Evolutionary conservation across 23 red algal species (phyloP), one percentile per base, ranked within the genome.

Genomic region (Gracilaria domingensis): DNA sequence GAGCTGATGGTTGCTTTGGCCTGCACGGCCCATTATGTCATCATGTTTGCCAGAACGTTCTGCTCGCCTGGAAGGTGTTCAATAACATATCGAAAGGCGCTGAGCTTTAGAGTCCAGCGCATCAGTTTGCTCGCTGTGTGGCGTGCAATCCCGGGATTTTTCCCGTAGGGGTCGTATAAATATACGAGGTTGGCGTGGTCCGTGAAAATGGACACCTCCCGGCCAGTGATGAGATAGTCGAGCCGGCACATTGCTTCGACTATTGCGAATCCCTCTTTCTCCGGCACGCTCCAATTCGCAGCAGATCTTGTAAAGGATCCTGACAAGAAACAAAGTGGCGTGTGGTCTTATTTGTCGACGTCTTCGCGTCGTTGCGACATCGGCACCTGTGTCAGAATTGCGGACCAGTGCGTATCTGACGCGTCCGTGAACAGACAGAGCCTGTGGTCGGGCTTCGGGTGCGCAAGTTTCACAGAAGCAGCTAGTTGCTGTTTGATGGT

Each of bases 191-290:
- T 82, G 16, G 39, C 50, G 50, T 82, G 79, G 50, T 62, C 48
- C 24, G 79, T 82, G 50, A 61, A 82, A 8, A 82, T 40, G 1
- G 79, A 82, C 7, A 58, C 23, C 11, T 58, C 48, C 5, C 50
- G 9, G 6, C 79, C 39, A 14, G 50, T 37, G 9, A 82, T 54
- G 17, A 60, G 79, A 61, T 58, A 51, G 50, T 90, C 60, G 6
- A 82, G 24, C n/a, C 78, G 78, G 20, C 24, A 58, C 42, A 82
- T 82, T 9, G 47, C 47, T n/a, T 82, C 54, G 21, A 82, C 78
- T 56, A 82, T 82, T 7, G 78, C 78, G 49, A 21, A 82, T 30
- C 78, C 78, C 65, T 88, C 85, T 58, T 77, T 75, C 70, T 88
- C 49, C 33, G 49, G 65, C 13, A 62, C 60, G 37, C 34, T 65